Evolutionary conservation across 2,329 filamentous ascomycete genomes (phyloP).

Genomic region (Acarospora socialis): DNA sequence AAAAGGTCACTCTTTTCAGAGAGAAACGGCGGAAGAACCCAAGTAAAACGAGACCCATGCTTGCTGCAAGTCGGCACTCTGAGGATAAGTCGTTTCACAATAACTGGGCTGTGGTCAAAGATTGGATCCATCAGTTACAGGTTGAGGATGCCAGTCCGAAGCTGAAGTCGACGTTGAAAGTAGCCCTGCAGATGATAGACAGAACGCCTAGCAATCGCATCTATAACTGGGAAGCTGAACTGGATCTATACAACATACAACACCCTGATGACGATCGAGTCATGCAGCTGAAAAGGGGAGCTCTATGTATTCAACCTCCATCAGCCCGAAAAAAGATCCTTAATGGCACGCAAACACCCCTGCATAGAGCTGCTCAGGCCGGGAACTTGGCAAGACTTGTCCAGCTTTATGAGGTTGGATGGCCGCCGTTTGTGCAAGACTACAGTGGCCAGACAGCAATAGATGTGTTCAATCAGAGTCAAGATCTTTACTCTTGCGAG

Average conservation of each 20-base stretch:
- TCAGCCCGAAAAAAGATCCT: too few species aligned
- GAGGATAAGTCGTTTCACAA: constrained; percentile 9
- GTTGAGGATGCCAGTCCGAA: background rate
- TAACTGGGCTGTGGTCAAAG: constrained; percentile 3
- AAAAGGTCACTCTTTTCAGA: constrained; percentile 3
- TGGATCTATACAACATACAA: constrained; percentile 8
- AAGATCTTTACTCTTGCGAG: constrained; percentile 7
- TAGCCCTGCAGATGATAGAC: constrained; percentile 4
- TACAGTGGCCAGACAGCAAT: too few species aligned
- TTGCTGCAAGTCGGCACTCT: background rate
- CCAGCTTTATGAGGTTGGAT: constrained; percentile 4
- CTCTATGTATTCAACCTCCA: too few species aligned
- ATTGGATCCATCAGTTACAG: constrained; percentile 6
- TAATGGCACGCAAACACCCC: too few species aligned
- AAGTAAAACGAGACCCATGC: constrained; percentile 4
- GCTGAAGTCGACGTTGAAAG: constrained; percentile 4
- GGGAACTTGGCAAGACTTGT: constrained; percentile 1
- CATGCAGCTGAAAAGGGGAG: constrained; percentile 3
- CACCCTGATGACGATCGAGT: constrained; percentile 4
- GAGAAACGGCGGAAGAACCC: constrained; percentile 3
- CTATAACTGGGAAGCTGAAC: constrained; percentile 9
- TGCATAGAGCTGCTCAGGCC: too few species aligned
- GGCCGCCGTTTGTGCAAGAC: too few species aligned
- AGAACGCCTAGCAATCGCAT: constrained; percentile 5
- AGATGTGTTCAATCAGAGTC: too few species aligned